A percentile compares a stretch with the other conserved stretches of the same genome.
Evolutionary conservation across 106 monocot species (phyloP).

Genomic region (Platanthera zijinensis): DNA sequence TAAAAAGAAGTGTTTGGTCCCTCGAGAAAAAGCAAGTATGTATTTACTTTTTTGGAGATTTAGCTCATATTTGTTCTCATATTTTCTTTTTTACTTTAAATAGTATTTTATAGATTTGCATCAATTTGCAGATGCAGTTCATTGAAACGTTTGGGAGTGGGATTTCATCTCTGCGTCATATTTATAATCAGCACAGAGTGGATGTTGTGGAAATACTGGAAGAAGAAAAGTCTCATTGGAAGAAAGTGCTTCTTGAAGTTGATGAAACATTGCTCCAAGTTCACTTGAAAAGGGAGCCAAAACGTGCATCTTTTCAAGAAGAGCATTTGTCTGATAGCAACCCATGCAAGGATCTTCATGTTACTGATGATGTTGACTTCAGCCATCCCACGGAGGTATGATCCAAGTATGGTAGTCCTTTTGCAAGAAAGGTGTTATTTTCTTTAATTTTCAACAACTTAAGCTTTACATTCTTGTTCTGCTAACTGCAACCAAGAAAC

Average conservation of each 20-base stretch:
- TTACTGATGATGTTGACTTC: constrained; percentile 30
- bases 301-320: constrained; percentile 11
- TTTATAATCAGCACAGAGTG: constrained; percentile 34
- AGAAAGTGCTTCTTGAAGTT: constrained; percentile 30
- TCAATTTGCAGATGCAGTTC: constrained; percentile 36
- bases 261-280: constrained; percentile 30
- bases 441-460: not conserved
- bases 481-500: not conserved
- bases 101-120: constrained; percentile 13
- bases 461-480: not conserved
- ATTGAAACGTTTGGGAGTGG: constrained; percentile 34
- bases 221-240: constrained; percentile 45
- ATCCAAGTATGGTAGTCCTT: not conserved
- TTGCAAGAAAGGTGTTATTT: not conserved
- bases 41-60: constrained; percentile 2
- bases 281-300: constrained; percentile 25
- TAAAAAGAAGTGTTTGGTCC: constrained; percentile 49
- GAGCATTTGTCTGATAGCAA: constrained; percentile 26
- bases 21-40: constrained; percentile 70
- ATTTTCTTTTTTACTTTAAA: not conserved
- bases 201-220: constrained; percentile 60
- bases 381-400: constrained; percentile 33
- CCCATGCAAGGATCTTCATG: constrained; percentile 53
- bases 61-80: not conserved
- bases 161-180: constrained; percentile 41